phyloP scores from a whole-genome alignment of 1,284 basidiomycete genomes.

The Pulveroboletus sp. region DNA sequence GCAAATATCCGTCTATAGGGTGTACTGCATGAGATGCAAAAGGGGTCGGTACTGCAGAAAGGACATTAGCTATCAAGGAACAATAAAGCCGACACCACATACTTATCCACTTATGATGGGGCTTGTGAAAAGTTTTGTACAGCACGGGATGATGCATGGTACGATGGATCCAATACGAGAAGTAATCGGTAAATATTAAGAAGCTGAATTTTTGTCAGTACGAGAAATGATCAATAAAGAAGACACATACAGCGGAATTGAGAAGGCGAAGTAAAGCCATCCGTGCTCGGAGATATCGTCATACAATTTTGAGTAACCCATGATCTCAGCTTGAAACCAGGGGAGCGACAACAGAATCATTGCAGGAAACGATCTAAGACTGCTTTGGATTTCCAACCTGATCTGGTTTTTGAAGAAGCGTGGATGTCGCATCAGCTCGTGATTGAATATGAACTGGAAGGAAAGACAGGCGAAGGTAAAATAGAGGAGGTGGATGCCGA shows the following conservation, averaged over 20 bases:
- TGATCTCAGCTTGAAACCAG: constrained; percentile 92
- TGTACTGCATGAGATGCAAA: constrained; percentile 98
- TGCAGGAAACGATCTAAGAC: constrained; percentile 76
- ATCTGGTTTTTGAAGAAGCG: constrained; percentile 90
- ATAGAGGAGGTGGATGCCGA: constrained; percentile 84
- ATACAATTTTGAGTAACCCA: constrained; percentile 85
- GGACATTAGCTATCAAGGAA: constrained; percentile 1
- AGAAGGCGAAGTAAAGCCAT: constrained; percentile 63
- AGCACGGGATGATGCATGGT: constrained; percentile 82
- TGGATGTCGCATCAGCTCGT: constrained; percentile 95
- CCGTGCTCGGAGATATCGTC: constrained; percentile 74
- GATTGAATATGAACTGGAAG: constrained; percentile 91
- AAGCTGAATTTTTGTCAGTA: constrained; percentile 50
- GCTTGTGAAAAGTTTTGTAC: constrained; percentile 93
- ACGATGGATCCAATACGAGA: constrained; percentile 96
- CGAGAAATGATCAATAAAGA: constrained; percentile 1
- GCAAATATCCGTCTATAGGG: constrained; percentile 90
- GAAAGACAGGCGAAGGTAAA: constrained; percentile 85
- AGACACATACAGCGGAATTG: constrained; percentile 60
- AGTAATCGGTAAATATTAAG: constrained; percentile 88
- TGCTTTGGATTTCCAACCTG: constrained; percentile 78
- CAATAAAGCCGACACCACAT: constrained; percentile 37
- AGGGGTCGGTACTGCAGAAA: constrained; percentile 82
- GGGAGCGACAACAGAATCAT: constrained; percentile 87
- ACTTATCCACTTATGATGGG: constrained; percentile 99